Base-by-base conservation (phyloP, 768 basidiomycete genomes). In the Lactarius quietus region DNA sequence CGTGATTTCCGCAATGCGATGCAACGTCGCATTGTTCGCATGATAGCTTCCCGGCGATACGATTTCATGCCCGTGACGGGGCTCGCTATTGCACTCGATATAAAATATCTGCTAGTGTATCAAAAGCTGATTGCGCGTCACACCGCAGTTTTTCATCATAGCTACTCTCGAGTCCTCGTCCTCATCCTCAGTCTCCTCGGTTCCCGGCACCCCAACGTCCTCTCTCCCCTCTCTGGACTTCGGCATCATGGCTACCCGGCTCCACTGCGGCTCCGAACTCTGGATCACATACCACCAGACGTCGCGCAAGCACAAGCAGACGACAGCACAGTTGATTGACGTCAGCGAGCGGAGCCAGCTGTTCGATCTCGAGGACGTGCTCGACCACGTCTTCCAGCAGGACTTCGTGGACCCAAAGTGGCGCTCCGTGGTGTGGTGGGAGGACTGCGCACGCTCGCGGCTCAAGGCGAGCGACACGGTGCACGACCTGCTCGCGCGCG, bases 271-370 rank as follows among this genome's bases (percentile, higher is more conserved):
- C 62, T 59, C 72, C 67, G 81, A 82, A 68, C 75, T 83, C 71
- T 82, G 80, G 80, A 74, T 83, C 61, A 77, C 78, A 57, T 83
- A 81, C 74, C 78, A 81, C 69, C 78, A 82, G 68, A 74, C 74
- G 41, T 83, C 81, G 51, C 80, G 81, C 54, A 73, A 71, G 29
- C 73, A 76, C 71, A 76, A 76, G 67, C 76, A 79, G 14, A 71
- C 72, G 20, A 81, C 81, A 23, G 77, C 79, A 36, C 81, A 82
- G 72, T 78, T 83, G 72, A 73, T 83, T 59, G 81, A 81, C 70
- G 74, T 83, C 62, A 76, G 79, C 67, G 77, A 77, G 67, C 74
- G 77, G 64, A 75, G 76, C 55, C 73, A 75, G 63, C 73, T 83
- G 26, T 51, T 69, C 53, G 81, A 80, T 71, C 71, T 83, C 66